Base-by-base conservation (phyloP, 768 basidiomycete genomes). In the Pulveroboletus sp. region DNA sequence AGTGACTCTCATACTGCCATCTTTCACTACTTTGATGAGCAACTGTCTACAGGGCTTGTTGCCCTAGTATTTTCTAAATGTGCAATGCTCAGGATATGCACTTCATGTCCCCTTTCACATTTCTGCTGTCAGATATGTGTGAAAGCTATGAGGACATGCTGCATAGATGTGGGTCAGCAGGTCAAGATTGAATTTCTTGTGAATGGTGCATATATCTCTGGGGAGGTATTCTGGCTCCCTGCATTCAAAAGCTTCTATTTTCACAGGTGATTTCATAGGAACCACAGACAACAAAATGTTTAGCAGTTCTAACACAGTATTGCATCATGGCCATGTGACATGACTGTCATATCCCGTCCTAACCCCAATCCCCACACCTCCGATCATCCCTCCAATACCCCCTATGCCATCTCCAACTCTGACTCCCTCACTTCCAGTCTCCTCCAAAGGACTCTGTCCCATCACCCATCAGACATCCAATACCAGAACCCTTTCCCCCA, bases 131-230 rank as follows among this genome's bases (percentile, higher is more conserved):
- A 57, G 45, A 39, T 65, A 68, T 2, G 45, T 55, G 29, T 23
- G 58, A 32, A 52, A 69, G 39, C 68, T 69, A 32, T 49, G 50
- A 11, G 60, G 59, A 37, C 68, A 70, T 23, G 58, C 63, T 5
- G 59, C 53, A 31, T 53, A 65, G 5, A 50, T 47, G 6, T 34
- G 47, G n/a, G 52, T 57, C 9, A 23, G 39, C 7, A 64, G 58
- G 0, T 62, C 55, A 1, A 63, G 49, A 20, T 56, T 45, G 29
- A 59, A 53, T 32, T 42, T 52, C 20, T 57, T 55, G 22, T 53
- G n/a, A 19, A 63, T 46, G 9, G 58, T 59, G 14, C 50, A 37
- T 17, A 60, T 51, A 27, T 65, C 58, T 11, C 26, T 29, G 6
- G 64, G 24, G 6, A 43, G 13, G 5, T 39, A 12, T 14, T 13